These are phyloP conservation scores for Vigna nakashimae DNA, from an alignment of 306 rosid genomes.

Conservation along the genomic window DNA sequence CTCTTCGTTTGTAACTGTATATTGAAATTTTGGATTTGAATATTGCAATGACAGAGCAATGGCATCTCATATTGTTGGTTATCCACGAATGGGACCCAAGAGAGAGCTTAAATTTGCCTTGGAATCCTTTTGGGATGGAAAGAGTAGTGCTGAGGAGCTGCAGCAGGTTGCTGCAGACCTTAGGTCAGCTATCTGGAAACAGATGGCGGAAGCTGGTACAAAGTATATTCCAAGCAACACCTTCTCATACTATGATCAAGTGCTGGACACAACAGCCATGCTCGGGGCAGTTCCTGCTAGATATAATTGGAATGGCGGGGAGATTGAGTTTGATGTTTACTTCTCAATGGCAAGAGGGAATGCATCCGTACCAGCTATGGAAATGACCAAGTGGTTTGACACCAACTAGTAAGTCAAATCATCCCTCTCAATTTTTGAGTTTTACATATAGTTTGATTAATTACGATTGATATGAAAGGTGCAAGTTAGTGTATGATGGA, in stretches of 20 bases:
- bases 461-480: too few species aligned
- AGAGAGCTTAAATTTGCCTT: too few species aligned
- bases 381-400: slow-evolving; percentile 94
- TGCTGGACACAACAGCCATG: slow-evolving; percentile 84
- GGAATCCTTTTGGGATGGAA: too few species aligned
- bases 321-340: slow-evolving; percentile 77
- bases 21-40: neutral
- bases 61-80: too few species aligned
- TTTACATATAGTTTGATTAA: too few species aligned
- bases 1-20: neutral
- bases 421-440: too few species aligned
- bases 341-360: slow-evolving; percentile 94
- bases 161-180: too few species aligned
- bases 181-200: too few species aligned
- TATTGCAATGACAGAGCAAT: too few species aligned
- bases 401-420: slow-evolving; percentile 71
- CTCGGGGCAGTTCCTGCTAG: slow-evolving; percentile 87
- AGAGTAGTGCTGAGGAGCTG: too few species aligned
- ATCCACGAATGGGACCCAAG: too few species aligned
- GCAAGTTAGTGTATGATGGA: too few species aligned
- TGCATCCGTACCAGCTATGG: slow-evolving; percentile 81
- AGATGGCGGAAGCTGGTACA: slow-evolving; percentile 54
- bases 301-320: slow-evolving; percentile 73
- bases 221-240: slow-evolving; percentile 83
- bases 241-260: slow-evolving; percentile 87